Evolutionary conservation across 2,329 filamentous ascomycete species (phyloP), one percentile per base, ranked within the genome.

Genomic region (Uncinocarpus reesii): DNA sequence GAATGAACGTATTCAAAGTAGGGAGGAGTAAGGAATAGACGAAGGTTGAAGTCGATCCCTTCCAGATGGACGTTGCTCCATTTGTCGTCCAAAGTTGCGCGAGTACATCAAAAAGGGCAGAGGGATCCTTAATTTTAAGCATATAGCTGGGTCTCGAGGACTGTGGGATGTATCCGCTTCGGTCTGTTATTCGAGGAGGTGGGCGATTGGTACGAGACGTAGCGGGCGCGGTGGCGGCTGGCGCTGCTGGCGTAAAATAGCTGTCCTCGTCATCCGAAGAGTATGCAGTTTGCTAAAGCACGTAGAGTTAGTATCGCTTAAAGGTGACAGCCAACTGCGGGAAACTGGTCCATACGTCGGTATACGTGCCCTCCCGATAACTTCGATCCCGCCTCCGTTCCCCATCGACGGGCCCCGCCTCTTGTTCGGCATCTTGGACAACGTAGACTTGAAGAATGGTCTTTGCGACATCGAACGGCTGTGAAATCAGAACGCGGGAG

Each of bases 381-480:
- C 50, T 55, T 21, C 58, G 53, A 37, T 54, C 57, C 28, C 57
- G 56, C 16, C 53, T 59, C 49, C 58, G 61, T 42, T 61, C 60
- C 32, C 55, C 56, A 48, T 65, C 59, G 40, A 52, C 53, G 15
- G 55, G 57, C 46, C 55, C 61, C 47, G 58, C 57, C 44, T 58
- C 58, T 32, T 62, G 62, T 24, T 64, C 58, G 20, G 62, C 62
- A 47, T 61, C 65, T 7, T 65, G 63, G 31, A 71, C 71, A 45
- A 78, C 68, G 54, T 78, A 79, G 44, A 88, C 80, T 68, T 98
- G 92, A 57, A 98, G 70, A 48, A 96, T 79, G 11, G 83, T 92
- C 75, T 95, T 96, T 61, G 90, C 88, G 50, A 95, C 89, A 72
- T 96, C 92, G 65, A 98, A 96, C 11, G 92, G 92, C 68, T 98